Evolutionary conservation across 2,329 filamentous ascomycete species (phyloP).

Genomic region (Aspergillus hortae): DNA sequence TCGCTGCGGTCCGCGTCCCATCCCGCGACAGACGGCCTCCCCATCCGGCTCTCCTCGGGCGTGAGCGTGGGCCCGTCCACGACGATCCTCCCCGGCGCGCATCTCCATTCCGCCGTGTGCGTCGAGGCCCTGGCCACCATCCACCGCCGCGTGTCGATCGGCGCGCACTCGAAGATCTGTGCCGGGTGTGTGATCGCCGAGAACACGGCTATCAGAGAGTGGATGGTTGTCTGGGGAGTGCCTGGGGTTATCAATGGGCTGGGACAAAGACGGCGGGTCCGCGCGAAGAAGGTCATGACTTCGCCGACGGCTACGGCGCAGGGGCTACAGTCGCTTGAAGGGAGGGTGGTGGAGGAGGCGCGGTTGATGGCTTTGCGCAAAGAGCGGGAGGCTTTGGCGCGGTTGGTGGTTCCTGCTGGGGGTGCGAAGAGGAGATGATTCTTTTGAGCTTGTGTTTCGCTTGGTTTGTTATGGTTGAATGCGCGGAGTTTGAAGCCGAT

Average conservation of each 20-base stretch:
- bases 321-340: constrained; percentile 41
- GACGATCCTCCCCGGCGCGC: constrained; percentile 35
- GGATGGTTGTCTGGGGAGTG: constrained; percentile 64
- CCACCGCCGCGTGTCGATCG: constrained; percentile 29
- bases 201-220: constrained; percentile 60
- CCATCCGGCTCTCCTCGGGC: constrained; percentile 34
- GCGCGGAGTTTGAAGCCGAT: not conserved
- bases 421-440: constrained; percentile 25
- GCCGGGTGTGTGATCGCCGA: constrained; percentile 58
- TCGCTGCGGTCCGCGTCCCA: constrained; percentile 1
- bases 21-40: constrained; percentile 6
- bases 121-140: constrained; percentile 47
- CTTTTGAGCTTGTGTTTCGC: constrained; percentile 1
- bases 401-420: constrained; percentile 52
- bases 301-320: constrained; percentile 6
- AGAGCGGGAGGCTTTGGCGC: constrained; percentile 65
- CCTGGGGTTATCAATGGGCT: constrained; percentile 7
- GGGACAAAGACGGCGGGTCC: constrained; percentile 31
- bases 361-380: constrained; percentile 62
- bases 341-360: constrained; percentile 58
- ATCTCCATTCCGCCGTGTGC: constrained; percentile 34
- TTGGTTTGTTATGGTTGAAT: not conserved
- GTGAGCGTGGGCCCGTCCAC: constrained; percentile 38
- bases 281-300: constrained; percentile 17
- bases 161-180: constrained; percentile 66